Conservation (phyloP, 345 rosid genomes). For the Carallia brachiata region DNA sequence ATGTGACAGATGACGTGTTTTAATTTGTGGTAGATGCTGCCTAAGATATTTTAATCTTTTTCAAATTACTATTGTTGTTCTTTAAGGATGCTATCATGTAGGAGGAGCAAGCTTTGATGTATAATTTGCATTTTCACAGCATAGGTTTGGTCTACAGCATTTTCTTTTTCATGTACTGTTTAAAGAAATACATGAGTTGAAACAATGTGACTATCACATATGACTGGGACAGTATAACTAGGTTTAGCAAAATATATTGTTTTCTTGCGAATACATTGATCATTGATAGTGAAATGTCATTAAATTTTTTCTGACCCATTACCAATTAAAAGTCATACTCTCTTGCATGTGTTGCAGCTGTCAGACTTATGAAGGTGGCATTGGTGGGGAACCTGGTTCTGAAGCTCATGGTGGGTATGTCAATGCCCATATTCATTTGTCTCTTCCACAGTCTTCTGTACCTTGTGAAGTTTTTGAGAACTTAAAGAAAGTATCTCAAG, state of each 20-base stretch:
- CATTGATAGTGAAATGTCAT: too few species aligned
- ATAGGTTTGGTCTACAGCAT: neutral
- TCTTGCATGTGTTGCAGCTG: constrained; percentile 48
- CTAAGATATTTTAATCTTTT: neutral
- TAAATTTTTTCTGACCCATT: neutral
- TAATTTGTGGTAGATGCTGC: too few species aligned
- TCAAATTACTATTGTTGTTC: neutral
- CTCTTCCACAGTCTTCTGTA: neutral
- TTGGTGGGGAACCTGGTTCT: constrained; percentile 93
- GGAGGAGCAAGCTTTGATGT: neutral
- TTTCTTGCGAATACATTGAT: too few species aligned
- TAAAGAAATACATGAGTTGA: neutral
- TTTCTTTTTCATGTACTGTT: neutral
- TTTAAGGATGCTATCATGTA: neutral
- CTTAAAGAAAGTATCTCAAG: constrained; percentile 9
- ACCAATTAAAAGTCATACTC: constrained; percentile 18
- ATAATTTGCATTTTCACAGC: neutral
- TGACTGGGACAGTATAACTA: too few species aligned
- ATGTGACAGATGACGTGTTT: too few species aligned
- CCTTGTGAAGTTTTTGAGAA: neutral
- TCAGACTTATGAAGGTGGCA: constrained; percentile 99
- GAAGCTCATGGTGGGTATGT: constrained; percentile 99
- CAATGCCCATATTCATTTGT: constrained; percentile 10
- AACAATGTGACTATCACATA: too few species aligned
- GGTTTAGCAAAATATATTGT: too few species aligned